Base-by-base conservation (phyloP, 495 filamentous ascomycete genomes). In the Tuber umbilicatum region DNA sequence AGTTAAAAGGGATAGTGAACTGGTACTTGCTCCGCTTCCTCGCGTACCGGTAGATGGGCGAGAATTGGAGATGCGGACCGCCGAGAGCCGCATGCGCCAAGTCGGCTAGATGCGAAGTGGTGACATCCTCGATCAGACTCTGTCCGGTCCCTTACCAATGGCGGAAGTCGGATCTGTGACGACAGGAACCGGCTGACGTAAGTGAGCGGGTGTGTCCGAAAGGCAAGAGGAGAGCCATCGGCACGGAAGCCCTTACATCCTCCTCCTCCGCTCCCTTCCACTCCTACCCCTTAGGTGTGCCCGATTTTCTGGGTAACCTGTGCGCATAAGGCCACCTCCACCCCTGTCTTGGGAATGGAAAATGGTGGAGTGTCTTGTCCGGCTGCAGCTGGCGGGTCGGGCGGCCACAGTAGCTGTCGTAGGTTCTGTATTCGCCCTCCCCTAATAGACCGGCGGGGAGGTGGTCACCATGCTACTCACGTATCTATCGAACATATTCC, bases 321-420 rank as follows among this genome's bases (percentile, higher is more conserved):
- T 50, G 45, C 45, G 21, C n/a, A n/a, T 50, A 23, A 50, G 5
- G 45, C 45, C 5, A n/a, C 7, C 23, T 9, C 21, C 23, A 23
- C 47, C 10, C 23, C 7, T 23, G 47, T 55, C 23, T 27, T n/a
- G n/a, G n/a, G n/a, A n/a, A n/a, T n/a, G n/a, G n/a, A n/a, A n/a
- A n/a, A n/a, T n/a, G n/a, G n/a, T 27, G 17, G 23, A 76, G 85
- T 17, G 84, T 84, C 83, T 92, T 90, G 64, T 88, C 87, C 14
- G 86, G 84, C 41, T 77, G 82, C 10, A 88, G 89, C 50, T 87
- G 87, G 70, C 85, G 86, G 76, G 87, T 82, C 39, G 87, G 93
- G 77, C 85, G 87, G 1, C 94, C 94, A 84, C 94, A 97, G 16
- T 97, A 84, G 73, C 93, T 87, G 73, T 90, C 89, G 81, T 97